These are phyloP conservation scores for Epithemia pelagica DNA, from an alignment of 108 stramenopile genomes.

Conservation along the genomic window DNA sequence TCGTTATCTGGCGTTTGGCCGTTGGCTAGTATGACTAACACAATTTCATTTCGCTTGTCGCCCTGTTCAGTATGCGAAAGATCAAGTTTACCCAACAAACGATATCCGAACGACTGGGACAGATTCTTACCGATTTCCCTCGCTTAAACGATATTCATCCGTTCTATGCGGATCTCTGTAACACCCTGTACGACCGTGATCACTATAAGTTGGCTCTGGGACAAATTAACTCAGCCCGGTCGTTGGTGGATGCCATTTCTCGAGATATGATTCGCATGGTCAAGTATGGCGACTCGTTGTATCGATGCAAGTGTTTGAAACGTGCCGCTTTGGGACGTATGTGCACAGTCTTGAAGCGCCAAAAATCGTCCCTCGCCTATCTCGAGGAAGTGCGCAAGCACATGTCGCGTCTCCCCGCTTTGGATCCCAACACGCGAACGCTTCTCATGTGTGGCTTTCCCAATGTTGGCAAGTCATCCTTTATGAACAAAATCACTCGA, in stretches of 20 bases:
- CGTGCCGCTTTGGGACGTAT: conserved; percentile 98
- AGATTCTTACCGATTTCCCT: conserved; percentile 94
- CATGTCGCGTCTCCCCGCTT: conserved; percentile 92
- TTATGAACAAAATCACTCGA: conserved; percentile 99
- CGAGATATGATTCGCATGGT: conserved; percentile 97
- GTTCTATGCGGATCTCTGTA: conserved; percentile 98
- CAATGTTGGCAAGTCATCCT: conserved; percentile 97
- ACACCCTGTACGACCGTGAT: conserved; percentile 98
- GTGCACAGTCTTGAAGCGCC: conserved; percentile 96
- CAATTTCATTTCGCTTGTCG: not conserved
- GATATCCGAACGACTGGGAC: conserved; percentile 85
- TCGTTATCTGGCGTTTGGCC: too few relatives aligned
- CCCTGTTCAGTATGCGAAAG: conserved; percentile 91
- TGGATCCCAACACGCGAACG: conserved; percentile 98
- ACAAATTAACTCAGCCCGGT: conserved; percentile 95
- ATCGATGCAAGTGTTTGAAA: conserved; percentile 98
- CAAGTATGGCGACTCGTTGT: conserved; percentile 97
- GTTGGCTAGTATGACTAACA: conserved; percentile 1
- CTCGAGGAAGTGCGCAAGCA: conserved; percentile 99
- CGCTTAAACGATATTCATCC: conserved; percentile 98
- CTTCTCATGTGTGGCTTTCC: conserved; percentile 96
- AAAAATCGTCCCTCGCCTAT: conserved; percentile 91
- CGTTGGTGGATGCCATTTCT: conserved; percentile 83
- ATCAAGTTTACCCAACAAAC: conserved; percentile 99
- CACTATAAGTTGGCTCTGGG: conserved; percentile 99